Percentiles rank a stretch among this genome's conserved stretches.
Evolutionary conservation across 805 yeast species (phyloP).

Genomic region (Lipomyces kockii): DNA sequence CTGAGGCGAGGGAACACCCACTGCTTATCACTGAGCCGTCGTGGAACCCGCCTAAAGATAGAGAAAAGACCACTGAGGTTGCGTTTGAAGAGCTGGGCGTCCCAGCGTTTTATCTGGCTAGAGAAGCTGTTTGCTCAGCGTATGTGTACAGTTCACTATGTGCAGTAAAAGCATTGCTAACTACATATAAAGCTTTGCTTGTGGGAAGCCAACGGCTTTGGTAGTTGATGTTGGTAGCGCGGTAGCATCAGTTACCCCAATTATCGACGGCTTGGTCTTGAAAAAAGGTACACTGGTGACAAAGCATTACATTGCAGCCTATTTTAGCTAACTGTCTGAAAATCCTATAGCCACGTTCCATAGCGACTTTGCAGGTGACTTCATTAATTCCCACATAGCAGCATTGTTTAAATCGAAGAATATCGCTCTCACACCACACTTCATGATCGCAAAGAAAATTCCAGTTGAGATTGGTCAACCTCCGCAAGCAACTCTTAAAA

Average conservation of each 20-base stretch:
- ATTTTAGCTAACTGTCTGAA: conserved; percentile 1
- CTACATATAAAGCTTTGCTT: conserved; percentile 59
- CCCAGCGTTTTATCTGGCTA: conserved; percentile 75
- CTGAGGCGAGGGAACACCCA: conserved; percentile 66
- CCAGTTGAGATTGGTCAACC: conserved; percentile 48
- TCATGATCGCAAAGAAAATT: conserved; percentile 46
- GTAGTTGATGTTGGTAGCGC: conserved; percentile 81
- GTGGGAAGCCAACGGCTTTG: conserved; percentile 76
- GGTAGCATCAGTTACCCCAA: conserved; percentile 72
- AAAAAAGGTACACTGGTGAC: conserved; percentile 34
- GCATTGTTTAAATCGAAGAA: conserved; percentile 51
- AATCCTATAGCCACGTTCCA: conserved; percentile 47
- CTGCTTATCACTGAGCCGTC: conserved; percentile 65
- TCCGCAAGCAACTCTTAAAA: conserved; percentile 35
- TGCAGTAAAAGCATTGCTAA: background rate
- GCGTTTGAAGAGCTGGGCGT: conserved; percentile 77
- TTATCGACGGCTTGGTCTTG: conserved; percentile 45
- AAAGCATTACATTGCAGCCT: background rate
- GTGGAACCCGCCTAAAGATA: conserved; percentile 69
- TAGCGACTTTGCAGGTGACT: conserved; percentile 84
- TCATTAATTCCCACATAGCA: conserved; percentile 66
- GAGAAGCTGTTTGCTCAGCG: conserved; percentile 71
- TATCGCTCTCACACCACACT: conserved; percentile 46
- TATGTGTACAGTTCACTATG: conserved; percentile 32
- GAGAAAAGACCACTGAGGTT: conserved; percentile 62